Evolutionary conservation across 2,329 filamentous ascomycete species (phyloP).

Genomic region (Trichoderma guizhouense): DNA sequence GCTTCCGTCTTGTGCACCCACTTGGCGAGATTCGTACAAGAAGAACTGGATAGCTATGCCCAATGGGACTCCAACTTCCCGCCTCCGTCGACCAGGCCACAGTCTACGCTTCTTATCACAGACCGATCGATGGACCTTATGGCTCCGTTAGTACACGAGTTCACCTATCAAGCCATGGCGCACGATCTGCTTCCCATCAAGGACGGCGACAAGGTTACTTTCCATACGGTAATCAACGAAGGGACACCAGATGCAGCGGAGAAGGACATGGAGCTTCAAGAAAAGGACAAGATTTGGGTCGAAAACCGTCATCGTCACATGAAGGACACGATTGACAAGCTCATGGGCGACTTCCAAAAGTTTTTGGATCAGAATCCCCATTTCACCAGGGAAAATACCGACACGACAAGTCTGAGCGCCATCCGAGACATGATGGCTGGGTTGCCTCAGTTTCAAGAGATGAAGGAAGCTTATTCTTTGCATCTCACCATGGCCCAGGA

Average conservation of each 20-base stretch:
- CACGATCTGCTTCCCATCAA: conserved; percentile 87
- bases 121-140: conserved; percentile 91
- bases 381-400: conserved; percentile 71
- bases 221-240: conserved; percentile 75
- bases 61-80: conserved; percentile 83
- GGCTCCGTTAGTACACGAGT: conserved; percentile 87
- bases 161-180: conserved; percentile 98
- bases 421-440: conserved; percentile 98
- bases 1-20: conserved; percentile 84
- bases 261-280: conserved; percentile 87
- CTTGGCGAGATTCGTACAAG: conserved; percentile 85
- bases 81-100: conserved; percentile 71
- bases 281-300: conserved; percentile 93
- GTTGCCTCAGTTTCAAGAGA: conserved; percentile 88
- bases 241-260: conserved; percentile 67
- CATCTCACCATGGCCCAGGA: conserved; percentile 97
- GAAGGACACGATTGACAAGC: conserved; percentile 93
- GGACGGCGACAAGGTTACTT: conserved; percentile 85
- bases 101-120: conserved; percentile 79
- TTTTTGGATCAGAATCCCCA: conserved; percentile 91
- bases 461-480: conserved; percentile 91
- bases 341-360: conserved; percentile 88
- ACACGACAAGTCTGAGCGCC: conserved; percentile 75
- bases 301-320: conserved; percentile 93
- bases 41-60: conserved; percentile 85